Evolutionary conservation across 306 rosid genomes (phyloP).

Genomic region (Quercus rubra): DNA sequence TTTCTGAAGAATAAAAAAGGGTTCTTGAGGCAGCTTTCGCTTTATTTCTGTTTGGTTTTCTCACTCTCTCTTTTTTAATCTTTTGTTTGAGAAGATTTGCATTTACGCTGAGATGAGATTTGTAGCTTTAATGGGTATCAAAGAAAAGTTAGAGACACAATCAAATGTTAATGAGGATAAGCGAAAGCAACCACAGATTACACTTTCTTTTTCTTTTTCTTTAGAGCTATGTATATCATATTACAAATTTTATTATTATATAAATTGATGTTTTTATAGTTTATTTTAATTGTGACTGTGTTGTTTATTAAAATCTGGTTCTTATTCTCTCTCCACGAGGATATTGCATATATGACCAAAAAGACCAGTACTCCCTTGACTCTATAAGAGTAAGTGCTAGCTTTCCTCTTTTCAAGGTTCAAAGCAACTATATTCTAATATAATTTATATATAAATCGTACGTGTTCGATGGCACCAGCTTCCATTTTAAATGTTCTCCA

Average conservation of each 20-base stretch:
- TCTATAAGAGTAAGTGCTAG: conserved; percentile 7
- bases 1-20: conserved; percentile 57
- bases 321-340: conserved; percentile 33
- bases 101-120: conserved; percentile 11
- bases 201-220: conserved; percentile 30
- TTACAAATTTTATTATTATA: not conserved
- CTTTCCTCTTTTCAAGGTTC: conserved; percentile 27
- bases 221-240: conserved; percentile 1
- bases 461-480: conserved; percentile 9
- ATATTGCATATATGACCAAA: conserved; percentile 31
- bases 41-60: conserved; percentile 44
- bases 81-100: conserved; percentile 22
- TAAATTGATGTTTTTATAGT: not conserved
- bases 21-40: conserved; percentile 69
- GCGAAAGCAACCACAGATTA: conserved; percentile 28
- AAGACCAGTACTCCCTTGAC: conserved; percentile 18
- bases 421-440: conserved; percentile 7
- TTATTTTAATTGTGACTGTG: not conserved
- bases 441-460: not conserved
- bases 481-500: conserved; percentile 7
- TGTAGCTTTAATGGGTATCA: conserved; percentile 34
- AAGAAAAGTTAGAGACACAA: conserved; percentile 44
- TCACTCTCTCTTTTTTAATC: conserved; percentile 32
- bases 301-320: conserved; percentile 13
- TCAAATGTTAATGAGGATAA: conserved; percentile 29